A percentile compares a stretch with the other conserved stretches of the same genome.
These are phyloP conservation scores for Solanum peruvianum DNA, from an alignment of 257 asterid species.

Conservation along the genomic window DNA sequence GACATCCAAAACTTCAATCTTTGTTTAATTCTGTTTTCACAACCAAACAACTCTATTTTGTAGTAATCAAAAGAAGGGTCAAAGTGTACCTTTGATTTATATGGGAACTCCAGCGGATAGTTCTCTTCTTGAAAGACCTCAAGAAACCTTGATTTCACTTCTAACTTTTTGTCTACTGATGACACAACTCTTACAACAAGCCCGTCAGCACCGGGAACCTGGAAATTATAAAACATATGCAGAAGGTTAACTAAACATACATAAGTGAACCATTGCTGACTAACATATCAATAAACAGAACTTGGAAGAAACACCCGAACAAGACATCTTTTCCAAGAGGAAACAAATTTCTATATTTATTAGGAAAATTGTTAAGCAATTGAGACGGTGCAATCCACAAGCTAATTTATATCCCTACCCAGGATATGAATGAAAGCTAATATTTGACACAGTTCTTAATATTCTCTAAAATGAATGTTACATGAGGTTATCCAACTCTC, in stretches of 20 bases:
- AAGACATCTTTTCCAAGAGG: background rate
- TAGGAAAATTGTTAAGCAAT: background rate
- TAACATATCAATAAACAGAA: background rate
- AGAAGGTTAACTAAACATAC: background rate
- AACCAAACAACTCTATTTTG: background rate
- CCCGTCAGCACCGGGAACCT: conserved; percentile 96
- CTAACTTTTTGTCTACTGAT: conserved; percentile 95
- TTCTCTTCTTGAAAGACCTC: conserved; percentile 85
- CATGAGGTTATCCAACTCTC: background rate
- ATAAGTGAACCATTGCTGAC: background rate
- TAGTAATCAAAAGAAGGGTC: background rate
- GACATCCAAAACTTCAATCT: background rate
- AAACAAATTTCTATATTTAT: background rate
- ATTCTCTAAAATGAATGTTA: background rate
- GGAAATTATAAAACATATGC: background rate
- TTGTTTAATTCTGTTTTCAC: background rate
- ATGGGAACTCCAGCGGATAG: conserved; percentile 72
- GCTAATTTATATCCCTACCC: background rate
- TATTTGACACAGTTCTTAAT: background rate
- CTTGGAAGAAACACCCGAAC: background rate
- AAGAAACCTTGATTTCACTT: conserved; percentile 86
- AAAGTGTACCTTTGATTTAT: conserved; percentile 74
- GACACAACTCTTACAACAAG: conserved; percentile 95
- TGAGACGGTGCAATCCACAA: background rate
- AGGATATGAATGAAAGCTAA: background rate